phyloP scores from a whole-genome alignment of 2,329 filamentous ascomycete species.

The Colletotrichum sp. region DNA sequence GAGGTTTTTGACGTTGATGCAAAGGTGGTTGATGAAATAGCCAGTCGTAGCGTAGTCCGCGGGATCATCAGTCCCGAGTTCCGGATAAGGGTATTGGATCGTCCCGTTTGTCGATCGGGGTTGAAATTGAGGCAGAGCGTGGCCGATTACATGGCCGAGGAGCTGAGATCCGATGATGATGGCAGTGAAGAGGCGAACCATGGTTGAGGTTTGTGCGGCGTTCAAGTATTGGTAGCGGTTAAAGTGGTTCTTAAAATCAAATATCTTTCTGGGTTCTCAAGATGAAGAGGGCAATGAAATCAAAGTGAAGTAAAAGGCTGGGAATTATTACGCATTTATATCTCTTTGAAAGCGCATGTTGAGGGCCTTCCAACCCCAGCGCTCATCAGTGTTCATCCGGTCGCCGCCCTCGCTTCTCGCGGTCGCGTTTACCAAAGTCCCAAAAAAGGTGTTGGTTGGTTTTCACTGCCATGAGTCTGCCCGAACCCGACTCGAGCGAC shows the following conservation, averaged over 20 bases:
- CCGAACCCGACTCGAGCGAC: background rate
- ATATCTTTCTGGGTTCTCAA: background rate
- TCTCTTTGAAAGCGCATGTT: background rate
- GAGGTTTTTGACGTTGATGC: conserved; percentile 34
- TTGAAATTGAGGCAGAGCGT: background rate
- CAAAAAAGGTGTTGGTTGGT: background rate
- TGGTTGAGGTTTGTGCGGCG: background rate
- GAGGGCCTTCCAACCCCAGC: background rate
- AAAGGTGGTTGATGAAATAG: conserved; percentile 40
- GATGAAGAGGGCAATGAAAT: background rate
- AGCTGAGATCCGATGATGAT: background rate
- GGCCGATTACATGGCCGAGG: background rate
- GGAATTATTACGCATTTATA: background rate
- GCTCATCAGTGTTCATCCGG: background rate
- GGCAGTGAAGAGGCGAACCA: background rate
- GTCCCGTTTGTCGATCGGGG: background rate
- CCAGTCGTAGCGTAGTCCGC: conserved; percentile 30
- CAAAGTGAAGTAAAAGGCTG: background rate
- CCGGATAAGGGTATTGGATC: background rate
- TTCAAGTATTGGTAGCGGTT: background rate
- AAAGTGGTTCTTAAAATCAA: background rate
- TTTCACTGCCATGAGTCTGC: background rate
- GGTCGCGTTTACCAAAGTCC: background rate
- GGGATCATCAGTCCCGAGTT: conserved; percentile 25
- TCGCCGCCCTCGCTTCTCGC: background rate